Percentiles rank a stretch among this genome's conserved stretches.
These are phyloP conservation scores for Backusella mclennaniae DNA, from an alignment of 192 early-diverging fungal species.

Conservation along the genomic window DNA sequence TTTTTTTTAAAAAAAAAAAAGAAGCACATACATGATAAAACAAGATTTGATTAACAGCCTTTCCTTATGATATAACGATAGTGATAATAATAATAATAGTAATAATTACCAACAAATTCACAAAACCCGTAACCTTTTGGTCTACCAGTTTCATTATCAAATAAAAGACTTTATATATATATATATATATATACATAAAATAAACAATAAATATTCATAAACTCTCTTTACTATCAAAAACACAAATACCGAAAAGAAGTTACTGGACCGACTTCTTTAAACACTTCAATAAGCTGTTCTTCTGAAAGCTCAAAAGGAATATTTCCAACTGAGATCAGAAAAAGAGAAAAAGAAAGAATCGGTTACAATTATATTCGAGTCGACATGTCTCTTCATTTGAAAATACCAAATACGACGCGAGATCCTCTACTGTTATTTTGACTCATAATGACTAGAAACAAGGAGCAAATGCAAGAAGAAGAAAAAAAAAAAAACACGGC, in stretches of 20 bases:
- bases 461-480: background rate
- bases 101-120: constrained; percentile 67
- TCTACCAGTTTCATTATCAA: constrained; percentile 85
- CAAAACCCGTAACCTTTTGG: constrained; percentile 97
- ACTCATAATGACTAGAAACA: background rate
- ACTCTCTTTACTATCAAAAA: background rate
- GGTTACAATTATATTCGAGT: constrained; percentile 14
- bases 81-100: background rate
- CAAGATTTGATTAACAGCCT: constrained; percentile 10
- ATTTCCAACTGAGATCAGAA: constrained; percentile 55
- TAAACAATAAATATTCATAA: background rate
- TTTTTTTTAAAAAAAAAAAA: background rate
- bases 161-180: constrained; percentile 67
- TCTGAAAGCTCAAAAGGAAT: constrained; percentile 91
- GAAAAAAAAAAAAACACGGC: background rate
- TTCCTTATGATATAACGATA: background rate
- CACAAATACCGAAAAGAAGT: constrained; percentile 60
- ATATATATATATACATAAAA: constrained; percentile 7
- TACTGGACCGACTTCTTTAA: constrained; percentile 90
- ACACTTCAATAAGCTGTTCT: constrained; percentile 88
- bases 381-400: background rate
- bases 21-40: constrained; percentile 8
- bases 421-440: constrained; percentile 29
- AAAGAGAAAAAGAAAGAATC: background rate
- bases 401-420: constrained; percentile 37